phyloP scores from a whole-genome alignment of 257 asterid genomes.

The Solanum appendiculatum region DNA sequence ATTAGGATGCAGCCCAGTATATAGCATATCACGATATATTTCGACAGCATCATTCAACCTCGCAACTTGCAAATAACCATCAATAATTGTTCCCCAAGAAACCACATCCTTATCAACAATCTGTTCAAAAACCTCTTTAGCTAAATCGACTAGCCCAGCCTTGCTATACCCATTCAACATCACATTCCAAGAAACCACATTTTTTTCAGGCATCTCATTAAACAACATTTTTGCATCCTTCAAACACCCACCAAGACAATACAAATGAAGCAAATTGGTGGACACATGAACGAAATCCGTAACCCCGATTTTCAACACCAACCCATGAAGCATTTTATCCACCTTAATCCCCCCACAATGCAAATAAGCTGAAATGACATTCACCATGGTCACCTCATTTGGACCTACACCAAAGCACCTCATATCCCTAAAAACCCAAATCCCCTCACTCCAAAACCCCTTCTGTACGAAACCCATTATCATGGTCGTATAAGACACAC shows the following conservation, averaged over 20 bases:
- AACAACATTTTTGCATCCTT: constrained; percentile 43
- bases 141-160: constrained; percentile 43
- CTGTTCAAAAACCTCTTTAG: constrained; percentile 47
- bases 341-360: constrained; percentile 25
- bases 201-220: constrained; percentile 42
- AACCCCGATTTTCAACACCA: constrained; percentile 68
- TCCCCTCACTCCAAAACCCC: constrained; percentile 36
- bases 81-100: constrained; percentile 88
- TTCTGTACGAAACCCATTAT: constrained; percentile 62
- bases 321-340: constrained; percentile 54
- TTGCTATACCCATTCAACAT: constrained; percentile 86
- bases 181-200: constrained; percentile 78
- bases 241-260: constrained; percentile 29
- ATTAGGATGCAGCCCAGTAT: constrained; percentile 44
- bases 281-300: constrained; percentile 38
- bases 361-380: constrained; percentile 49
- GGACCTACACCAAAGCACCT: constrained; percentile 49
- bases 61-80: constrained; percentile 55
- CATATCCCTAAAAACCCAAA: constrained; percentile 56
- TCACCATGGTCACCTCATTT: constrained; percentile 72
- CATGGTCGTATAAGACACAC: constrained; percentile 73
- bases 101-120: constrained; percentile 60
- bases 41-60: constrained; percentile 50
- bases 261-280: constrained; percentile 67
- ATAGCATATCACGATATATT: constrained; percentile 48